Evolutionary conservation across 2,329 filamentous ascomycete species (phyloP).

Genomic region (Colletotrichum eremochloae): DNA sequence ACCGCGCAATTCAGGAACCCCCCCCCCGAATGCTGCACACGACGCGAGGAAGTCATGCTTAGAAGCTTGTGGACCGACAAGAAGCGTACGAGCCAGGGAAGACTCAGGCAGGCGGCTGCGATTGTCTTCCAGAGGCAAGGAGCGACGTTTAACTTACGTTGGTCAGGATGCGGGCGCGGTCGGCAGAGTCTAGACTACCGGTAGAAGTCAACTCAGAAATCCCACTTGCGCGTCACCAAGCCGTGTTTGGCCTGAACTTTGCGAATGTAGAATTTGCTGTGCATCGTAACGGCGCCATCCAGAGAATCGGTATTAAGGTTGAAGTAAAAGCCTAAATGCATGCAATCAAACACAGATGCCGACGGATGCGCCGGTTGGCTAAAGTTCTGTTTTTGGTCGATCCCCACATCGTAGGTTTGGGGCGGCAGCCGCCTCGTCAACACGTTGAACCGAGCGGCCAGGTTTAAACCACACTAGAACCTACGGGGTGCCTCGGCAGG

Average conservation of each 20-base stretch:
- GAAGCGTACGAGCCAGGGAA: rapidly evolving
- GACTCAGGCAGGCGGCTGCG: not conserved
- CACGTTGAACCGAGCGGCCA: not conserved
- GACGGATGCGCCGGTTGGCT: not conserved
- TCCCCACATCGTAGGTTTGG: not conserved
- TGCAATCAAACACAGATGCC: not conserved
- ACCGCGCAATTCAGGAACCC: not conserved
- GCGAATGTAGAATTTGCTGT: not conserved
- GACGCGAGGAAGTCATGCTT: not conserved
- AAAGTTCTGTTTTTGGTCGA: not conserved
- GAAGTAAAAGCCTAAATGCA: not conserved
- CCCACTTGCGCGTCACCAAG: not conserved
- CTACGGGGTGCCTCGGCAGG: not conserved
- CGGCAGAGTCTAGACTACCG: not conserved
- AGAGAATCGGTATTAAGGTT: not conserved
- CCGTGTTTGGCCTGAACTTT: too few species aligned
- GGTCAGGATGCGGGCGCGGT: not conserved
- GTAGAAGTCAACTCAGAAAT: too few species aligned
- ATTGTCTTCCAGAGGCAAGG: not conserved
- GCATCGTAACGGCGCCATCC: not conserved
- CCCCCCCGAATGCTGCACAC: not conserved
- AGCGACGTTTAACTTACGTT: not conserved
- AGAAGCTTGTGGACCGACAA: not conserved
- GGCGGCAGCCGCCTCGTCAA: not conserved
- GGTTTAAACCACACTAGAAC: too few species aligned